Conservation (phyloP, 2,329 filamentous ascomycete genomes). For the Colletotrichum tabaci region DNA sequence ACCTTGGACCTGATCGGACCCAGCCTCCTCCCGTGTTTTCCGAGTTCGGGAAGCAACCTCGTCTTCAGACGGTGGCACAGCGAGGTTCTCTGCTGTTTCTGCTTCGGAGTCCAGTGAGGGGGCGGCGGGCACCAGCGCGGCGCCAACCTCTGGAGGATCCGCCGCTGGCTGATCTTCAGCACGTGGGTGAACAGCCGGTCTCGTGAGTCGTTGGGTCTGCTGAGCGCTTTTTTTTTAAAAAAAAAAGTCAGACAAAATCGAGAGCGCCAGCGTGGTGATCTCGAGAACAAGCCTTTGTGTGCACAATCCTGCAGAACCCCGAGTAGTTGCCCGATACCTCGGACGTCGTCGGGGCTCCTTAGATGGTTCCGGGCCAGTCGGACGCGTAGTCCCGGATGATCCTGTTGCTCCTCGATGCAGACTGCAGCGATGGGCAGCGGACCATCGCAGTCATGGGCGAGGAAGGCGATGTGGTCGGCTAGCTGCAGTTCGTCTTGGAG, state of each 20-base stretch:
- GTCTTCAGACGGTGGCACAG: background rate
- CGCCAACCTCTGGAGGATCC: background rate
- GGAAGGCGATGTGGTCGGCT: background rate
- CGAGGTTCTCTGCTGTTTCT: background rate
- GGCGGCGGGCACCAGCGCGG: background rate
- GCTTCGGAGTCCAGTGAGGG: background rate
- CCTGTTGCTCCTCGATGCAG: background rate
- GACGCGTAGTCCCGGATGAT: background rate
- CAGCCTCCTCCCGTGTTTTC: background rate
- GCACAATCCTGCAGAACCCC: background rate
- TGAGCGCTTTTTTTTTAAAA: too few species aligned
- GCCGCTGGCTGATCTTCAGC: background rate
- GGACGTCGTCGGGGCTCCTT: background rate
- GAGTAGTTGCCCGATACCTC: background rate
- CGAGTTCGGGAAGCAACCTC: background rate
- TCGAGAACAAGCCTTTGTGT: background rate
- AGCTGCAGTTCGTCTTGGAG: constrained; percentile 3
- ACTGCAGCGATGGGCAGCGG: background rate
- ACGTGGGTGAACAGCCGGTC: background rate
- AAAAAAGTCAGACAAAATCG: background rate
- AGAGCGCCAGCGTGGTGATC: background rate
- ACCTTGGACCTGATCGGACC: background rate
- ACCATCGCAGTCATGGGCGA: background rate
- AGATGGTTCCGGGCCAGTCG: background rate
- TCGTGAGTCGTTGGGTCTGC: background rate